A percentile compares a stretch with the other conserved stretches of the same genome.
Conservation (phyloP, 768 basidiomycete genomes). For the Lactarius deliciosus region DNA sequence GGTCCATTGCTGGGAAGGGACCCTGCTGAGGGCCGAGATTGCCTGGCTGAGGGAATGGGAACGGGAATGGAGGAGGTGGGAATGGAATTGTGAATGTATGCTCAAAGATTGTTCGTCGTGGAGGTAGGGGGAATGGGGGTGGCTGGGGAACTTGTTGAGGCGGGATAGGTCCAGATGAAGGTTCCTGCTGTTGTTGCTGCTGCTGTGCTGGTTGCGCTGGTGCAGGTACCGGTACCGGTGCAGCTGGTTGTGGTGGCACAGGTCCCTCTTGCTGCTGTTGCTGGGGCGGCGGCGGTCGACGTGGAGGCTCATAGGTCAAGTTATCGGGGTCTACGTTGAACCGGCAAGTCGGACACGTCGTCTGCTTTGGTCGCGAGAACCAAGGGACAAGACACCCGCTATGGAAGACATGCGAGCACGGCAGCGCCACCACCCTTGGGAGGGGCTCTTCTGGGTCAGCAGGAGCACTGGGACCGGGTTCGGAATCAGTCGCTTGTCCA, state of each 20-base stretch:
- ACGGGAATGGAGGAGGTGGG: constrained; percentile 4
- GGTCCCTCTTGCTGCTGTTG: constrained; percentile 2
- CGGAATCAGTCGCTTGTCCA: constrained; percentile 16
- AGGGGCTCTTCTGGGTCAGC: constrained; percentile 25
- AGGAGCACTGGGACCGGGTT: constrained; percentile 23
- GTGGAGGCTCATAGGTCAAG: constrained; percentile 45
- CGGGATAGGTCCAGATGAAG: neutral
- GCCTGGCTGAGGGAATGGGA: neutral
- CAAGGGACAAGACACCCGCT: constrained; percentile 75
- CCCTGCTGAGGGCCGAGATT: constrained; percentile 8
- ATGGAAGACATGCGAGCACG: constrained; percentile 83
- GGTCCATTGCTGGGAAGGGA: constrained; percentile 13
- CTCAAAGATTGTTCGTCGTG: constrained; percentile 21
- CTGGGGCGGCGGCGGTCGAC: constrained; percentile 7
- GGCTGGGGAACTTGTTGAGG: constrained; percentile 12
- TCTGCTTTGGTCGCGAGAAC: constrained; percentile 76
- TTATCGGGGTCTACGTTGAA: constrained; percentile 83
- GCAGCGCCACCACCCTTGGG: constrained; percentile 61
- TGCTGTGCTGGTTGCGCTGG: constrained; percentile 11
- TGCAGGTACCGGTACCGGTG: neutral
- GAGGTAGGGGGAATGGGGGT: neutral
- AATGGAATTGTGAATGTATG: constrained; percentile 24
- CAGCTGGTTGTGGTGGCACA: constrained; percentile 22
- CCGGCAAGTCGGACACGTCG: constrained; percentile 81
- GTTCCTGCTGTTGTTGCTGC: constrained; percentile 1